Base-by-base conservation (phyloP, 352 stramenopile species). In the Achlya hypogyna region DNA sequence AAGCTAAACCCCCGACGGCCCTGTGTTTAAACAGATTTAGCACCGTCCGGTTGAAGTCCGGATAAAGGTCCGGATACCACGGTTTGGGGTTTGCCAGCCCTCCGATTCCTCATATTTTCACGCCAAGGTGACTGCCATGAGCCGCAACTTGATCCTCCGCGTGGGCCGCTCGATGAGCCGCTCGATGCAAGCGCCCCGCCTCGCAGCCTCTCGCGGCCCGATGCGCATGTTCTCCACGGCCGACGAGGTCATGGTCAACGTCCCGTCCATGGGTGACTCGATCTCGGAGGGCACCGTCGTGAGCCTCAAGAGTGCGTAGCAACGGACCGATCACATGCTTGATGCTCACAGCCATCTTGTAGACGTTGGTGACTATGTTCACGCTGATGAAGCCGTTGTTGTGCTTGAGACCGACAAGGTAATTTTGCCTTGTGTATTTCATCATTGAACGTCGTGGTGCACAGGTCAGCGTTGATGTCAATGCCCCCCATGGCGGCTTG, bases 371-470 rank as follows among this genome's bases (percentile, higher is more conserved):
- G 96, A 99, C 77, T 97, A 93, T 66, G 93, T 99, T 12, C 80
- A 89, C 20, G 82, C 85, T 2, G 97, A 99, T 72, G 96, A 99
- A 64, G 86, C 98, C 12, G 90, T 99, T 3, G 77, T 98, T 23
- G 88, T 98, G 53, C 82, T 99, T 0, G 97, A 99, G 81, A 99
- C 97, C 0, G 97, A 99, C 78, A 99, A 99, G 81, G 96, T n/a
- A n/a, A n/a, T n/a, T 99, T 5, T 69, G 72, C 3, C 29, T 47
- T 32, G 34, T 20, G 43, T n/a, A 22, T 52, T 31, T 53, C 31
- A 34, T 20, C 32, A 23, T 43, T 43, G 5, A 63, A 23, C 34
- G 12, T 40, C 10, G 16, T 34, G n/a, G 40, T 64, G 18, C 47
- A 34, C 22, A 87, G 79, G 81, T 96, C 28, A 97, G 86, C 71